These are phyloP conservation scores for Rosa chinensis DNA, from an alignment of 306 rosid genomes.

Conservation along the genomic window DNA sequence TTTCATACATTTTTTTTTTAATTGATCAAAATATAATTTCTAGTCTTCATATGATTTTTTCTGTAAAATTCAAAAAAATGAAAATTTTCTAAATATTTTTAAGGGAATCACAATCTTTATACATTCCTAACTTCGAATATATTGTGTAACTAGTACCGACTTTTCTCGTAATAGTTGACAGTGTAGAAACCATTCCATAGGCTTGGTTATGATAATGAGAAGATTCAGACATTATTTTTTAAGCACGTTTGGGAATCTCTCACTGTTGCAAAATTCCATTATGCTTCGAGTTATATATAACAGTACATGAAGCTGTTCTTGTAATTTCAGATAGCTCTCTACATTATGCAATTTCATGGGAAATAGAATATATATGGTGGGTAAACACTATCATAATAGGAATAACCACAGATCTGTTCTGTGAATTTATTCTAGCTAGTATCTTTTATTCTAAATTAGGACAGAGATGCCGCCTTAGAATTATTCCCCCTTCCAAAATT, in stretches of 20 bases:
- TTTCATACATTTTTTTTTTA: too few relatives aligned
- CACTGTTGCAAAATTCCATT: constrained; percentile 31
- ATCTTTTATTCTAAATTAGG: constrained; percentile 24
- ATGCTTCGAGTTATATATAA: constrained; percentile 28
- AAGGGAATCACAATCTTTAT: too few relatives aligned
- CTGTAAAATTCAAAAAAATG: too few relatives aligned
- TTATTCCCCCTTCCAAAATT: constrained; percentile 20
- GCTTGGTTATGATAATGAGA: background rate
- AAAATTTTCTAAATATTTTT: too few relatives aligned
- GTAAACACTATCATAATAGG: constrained; percentile 7
- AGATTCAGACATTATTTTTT: background rate
- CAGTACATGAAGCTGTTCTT: constrained; percentile 29
- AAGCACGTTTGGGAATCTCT: constrained; percentile 18
- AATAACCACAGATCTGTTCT: constrained; percentile 31
- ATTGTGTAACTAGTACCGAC: too few relatives aligned
- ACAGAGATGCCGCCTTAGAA: constrained; percentile 31
- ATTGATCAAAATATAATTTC: too few relatives aligned
- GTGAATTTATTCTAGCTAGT: constrained; percentile 36
- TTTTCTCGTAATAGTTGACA: background rate
- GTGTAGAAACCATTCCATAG: background rate
- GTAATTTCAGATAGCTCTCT: constrained; percentile 48
- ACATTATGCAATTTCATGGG: constrained; percentile 44
- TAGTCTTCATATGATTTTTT: too few relatives aligned
- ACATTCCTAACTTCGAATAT: too few relatives aligned
- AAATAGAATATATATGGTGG: background rate